A percentile compares a stretch with the other conserved stretches of the same genome.
Conservation (phyloP, 805 yeast genomes). For the Candida sphagnicola region DNA sequence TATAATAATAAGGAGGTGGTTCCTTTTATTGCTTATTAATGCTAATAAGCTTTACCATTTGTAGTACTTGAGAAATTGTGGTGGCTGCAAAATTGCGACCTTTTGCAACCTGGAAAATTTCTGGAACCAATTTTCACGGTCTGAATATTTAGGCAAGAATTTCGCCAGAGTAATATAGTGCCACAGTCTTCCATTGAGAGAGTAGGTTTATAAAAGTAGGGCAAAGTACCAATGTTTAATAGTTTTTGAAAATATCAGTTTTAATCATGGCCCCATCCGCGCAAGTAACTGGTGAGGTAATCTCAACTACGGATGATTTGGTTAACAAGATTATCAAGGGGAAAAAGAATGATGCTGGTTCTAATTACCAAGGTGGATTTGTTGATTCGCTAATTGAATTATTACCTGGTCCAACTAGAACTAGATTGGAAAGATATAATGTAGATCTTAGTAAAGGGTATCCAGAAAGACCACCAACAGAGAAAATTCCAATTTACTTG, state of each 20-base stretch:
- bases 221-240: not conserved
- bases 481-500: conserved; percentile 18
- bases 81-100: conserved; percentile 1
- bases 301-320: not conserved
- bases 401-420: conserved; percentile 17
- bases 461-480: conserved; percentile 17
- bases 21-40: no score
- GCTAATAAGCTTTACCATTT: no score
- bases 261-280: not conserved
- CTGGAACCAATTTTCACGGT: no score
- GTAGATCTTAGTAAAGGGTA: conserved; percentile 23
- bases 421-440: conserved; percentile 18
- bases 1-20: no score
- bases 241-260: not conserved
- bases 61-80: no score
- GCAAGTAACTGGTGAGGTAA: not conserved
- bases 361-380: not conserved
- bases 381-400: conserved; percentile 12
- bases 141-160: no score
- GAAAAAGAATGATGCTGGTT: not conserved
- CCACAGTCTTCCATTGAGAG: no score
- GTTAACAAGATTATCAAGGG: not conserved
- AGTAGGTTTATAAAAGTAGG: no score
- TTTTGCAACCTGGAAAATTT: no score
- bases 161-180: no score